phyloP scores from a whole-genome alignment of 2,329 filamentous ascomycete species.

The Botryotinia globosa region DNA sequence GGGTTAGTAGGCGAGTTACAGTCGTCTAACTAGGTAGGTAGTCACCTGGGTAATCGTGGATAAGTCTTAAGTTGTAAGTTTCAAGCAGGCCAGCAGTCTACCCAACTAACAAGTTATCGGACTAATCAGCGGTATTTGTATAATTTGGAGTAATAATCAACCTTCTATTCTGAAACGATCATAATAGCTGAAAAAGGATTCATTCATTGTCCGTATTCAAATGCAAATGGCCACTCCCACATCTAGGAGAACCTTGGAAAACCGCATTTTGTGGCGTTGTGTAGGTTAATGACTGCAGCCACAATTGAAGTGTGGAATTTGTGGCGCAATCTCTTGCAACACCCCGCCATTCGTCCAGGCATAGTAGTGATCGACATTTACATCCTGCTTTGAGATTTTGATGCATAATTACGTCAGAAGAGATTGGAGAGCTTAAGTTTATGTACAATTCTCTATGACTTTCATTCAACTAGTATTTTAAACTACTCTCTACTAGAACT shows the following conservation, averaged over 20 bases:
- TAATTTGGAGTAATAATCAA: not conserved
- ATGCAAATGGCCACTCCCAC: not conserved
- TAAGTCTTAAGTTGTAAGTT: not conserved
- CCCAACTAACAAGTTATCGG: not conserved
- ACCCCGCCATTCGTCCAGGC: not conserved
- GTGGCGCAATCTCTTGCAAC: slow-evolving; percentile 10
- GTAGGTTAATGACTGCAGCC: not conserved
- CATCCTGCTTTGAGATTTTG: slow-evolving; percentile 1
- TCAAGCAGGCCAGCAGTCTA: not conserved
- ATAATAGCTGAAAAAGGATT: not conserved
- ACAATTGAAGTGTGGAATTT: not conserved
- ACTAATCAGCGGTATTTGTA: no score
- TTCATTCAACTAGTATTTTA: not conserved
- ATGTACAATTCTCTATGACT: not conserved
- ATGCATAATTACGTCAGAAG: slow-evolving; percentile 14
- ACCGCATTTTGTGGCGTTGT: not conserved
- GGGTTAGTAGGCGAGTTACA: not conserved
- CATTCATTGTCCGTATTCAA: not conserved
- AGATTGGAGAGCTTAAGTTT: not conserved
- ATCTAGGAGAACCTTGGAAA: not conserved
- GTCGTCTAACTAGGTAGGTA: not conserved
- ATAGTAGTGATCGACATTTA: not conserved
- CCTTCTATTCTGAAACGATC: not conserved
- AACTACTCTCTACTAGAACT: not conserved
- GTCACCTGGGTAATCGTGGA: not conserved